These are phyloP conservation scores for Phytopythium kandeliae DNA, from an alignment of 352 stramenopile genomes.

Conservation along the genomic window DNA sequence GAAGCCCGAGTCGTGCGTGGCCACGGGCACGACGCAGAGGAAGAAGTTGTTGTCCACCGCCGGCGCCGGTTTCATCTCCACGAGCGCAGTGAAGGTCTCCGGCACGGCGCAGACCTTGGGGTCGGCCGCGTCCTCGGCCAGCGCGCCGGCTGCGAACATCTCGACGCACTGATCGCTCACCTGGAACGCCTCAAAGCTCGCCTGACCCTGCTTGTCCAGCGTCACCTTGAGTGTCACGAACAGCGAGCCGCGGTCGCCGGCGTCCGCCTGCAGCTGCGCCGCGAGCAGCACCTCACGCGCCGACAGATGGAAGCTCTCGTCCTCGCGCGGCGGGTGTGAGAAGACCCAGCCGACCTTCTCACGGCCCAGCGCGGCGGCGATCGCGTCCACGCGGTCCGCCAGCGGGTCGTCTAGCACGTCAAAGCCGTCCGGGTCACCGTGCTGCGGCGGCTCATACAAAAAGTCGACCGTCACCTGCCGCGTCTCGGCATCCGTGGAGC, in stretches of 20 bases:
- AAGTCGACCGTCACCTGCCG: constrained; percentile 91
- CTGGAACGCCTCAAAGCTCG: constrained; percentile 96
- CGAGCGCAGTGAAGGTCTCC: constrained; percentile 96
- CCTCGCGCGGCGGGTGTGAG: constrained; percentile 93
- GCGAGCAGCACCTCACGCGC: constrained; percentile 88
- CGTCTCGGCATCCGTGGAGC: constrained; percentile 80
- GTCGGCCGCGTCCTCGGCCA: constrained; percentile 87
- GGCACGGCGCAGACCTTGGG: constrained; percentile 90
- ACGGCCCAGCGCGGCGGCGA: constrained; percentile 86
- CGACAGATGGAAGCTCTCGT: constrained; percentile 94
- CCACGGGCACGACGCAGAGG: constrained; percentile 94
- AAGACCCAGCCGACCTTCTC: constrained; percentile 97
- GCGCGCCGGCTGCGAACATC: constrained; percentile 95
- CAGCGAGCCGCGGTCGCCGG: constrained; percentile 90
- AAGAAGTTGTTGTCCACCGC: constrained; percentile 98
- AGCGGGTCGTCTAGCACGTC: constrained; percentile 91
- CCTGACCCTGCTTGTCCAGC: constrained; percentile 90
- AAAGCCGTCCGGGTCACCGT: constrained; percentile 86
- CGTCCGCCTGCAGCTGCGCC: constrained; percentile 94
- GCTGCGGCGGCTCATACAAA: constrained; percentile 95
- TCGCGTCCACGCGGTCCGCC: constrained; percentile 73
- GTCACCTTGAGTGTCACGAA: constrained; percentile 97
- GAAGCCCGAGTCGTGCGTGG: constrained; percentile 91
- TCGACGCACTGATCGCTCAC: constrained; percentile 97
- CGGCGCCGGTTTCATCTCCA: constrained; percentile 91